A percentile compares a stretch with the other conserved stretches of the same genome.
Conservation (phyloP, 2,329 filamentous ascomycete species). For the Neonectria faginata region DNA sequence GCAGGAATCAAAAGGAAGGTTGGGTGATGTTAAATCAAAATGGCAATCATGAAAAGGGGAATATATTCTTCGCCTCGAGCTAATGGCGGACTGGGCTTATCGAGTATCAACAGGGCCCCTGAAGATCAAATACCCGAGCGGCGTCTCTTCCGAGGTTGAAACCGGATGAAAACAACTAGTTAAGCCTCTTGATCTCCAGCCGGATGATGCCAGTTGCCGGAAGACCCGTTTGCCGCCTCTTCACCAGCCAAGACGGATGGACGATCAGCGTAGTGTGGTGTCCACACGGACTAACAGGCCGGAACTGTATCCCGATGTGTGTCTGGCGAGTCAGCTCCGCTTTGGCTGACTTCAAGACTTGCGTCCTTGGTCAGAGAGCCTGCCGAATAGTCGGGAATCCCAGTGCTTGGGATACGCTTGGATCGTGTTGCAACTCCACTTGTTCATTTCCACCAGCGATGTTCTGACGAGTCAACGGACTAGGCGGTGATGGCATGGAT, state of each 20-base stretch:
- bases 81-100: not conserved
- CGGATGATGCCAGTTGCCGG: not conserved
- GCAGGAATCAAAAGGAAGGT: not conserved
- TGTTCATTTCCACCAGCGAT: not conserved
- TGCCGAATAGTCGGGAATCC: not conserved
- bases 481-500: not conserved
- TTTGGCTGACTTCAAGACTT: not conserved
- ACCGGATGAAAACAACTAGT: not conserved
- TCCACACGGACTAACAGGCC: not conserved
- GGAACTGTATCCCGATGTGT: not conserved
- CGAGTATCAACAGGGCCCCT: not conserved
- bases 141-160: not conserved
- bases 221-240: not conserved
- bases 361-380: not conserved
- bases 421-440: not conserved
- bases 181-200: not conserved
- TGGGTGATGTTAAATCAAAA: not conserved
- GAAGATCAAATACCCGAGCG: not conserved
- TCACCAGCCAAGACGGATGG: not conserved
- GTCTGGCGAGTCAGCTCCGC: not conserved
- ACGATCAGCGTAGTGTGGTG: not conserved
- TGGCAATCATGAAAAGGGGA: not conserved
- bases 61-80: not conserved
- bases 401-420: not conserved
- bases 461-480: not conserved